Conservation (phyloP, 257 asterid species). For the Fraxinus cuspidata region DNA sequence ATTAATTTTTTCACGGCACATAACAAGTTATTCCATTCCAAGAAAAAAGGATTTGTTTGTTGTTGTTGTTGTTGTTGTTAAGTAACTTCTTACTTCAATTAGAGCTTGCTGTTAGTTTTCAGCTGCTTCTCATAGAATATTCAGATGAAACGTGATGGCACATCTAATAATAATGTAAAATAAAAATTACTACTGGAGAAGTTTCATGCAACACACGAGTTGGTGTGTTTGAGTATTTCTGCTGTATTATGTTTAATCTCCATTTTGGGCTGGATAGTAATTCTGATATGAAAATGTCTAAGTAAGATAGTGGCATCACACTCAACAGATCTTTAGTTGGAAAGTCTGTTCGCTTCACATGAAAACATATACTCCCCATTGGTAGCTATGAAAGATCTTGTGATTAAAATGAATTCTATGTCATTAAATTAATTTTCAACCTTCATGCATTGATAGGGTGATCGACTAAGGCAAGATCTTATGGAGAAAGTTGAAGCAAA, state of each 20-base stretch:
- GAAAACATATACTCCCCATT: not conserved
- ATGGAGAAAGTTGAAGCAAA: constrained; percentile 73
- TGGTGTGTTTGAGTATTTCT: not conserved
- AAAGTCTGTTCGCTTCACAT: not conserved
- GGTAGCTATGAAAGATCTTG: not conserved
- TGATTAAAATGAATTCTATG: not conserved
- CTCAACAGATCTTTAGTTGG: not conserved
- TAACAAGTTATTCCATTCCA: not conserved
- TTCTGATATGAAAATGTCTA: not conserved
- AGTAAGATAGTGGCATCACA: not conserved
- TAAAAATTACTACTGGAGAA: not conserved
- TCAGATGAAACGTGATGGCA: not conserved
- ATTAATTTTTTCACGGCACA: not conserved
- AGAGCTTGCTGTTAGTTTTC: not conserved
- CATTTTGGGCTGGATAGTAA: not conserved
- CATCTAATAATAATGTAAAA: no score
- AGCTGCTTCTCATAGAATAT: not conserved
- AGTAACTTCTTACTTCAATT: not conserved
- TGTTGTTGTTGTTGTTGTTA: not conserved
- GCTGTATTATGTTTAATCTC: not conserved
- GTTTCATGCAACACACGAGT: not conserved
- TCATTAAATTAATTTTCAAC: not conserved
- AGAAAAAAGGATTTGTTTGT: not conserved
- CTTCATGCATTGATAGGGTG: constrained; percentile 50
- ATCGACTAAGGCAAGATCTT: constrained; percentile 71